A percentile compares a stretch with the other conserved stretches of the same genome.
These are phyloP conservation scores for Lactifluus subvellereus DNA, from an alignment of 768 basidiomycete genomes.

Conservation along the genomic window DNA sequence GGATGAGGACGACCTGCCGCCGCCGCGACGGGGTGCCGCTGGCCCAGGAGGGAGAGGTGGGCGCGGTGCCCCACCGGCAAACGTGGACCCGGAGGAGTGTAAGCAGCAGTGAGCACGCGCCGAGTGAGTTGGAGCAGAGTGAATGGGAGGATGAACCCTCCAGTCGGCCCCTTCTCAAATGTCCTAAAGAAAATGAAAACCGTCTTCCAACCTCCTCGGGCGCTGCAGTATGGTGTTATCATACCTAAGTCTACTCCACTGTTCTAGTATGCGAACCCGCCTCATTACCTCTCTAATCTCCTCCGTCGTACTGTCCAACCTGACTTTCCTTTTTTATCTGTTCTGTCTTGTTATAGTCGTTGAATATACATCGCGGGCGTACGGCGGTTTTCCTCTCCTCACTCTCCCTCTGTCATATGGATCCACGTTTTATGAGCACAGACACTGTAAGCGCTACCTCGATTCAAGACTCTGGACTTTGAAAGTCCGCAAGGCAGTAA, in stretches of 20 bases:
- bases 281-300: constrained; percentile 3
- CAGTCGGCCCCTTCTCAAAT: background rate
- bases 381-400: background rate
- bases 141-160: background rate
- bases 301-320: background rate
- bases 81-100: constrained; percentile 79
- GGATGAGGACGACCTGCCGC: constrained; percentile 61
- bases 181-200: background rate
- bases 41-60: constrained; percentile 41
- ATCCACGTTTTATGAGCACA: background rate
- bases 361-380: background rate
- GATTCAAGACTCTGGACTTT: too few relatives aligned
- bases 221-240: constrained; percentile 4
- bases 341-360: background rate
- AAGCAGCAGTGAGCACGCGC: constrained; percentile 67
- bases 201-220: background rate
- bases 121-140: background rate
- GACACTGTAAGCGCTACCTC: too few relatives aligned
- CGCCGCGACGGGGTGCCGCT: constrained; percentile 41
- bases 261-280: constrained; percentile 7
- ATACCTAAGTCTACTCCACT: constrained; percentile 12
- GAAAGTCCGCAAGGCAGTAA: too few relatives aligned
- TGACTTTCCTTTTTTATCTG: background rate
- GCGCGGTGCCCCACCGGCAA: constrained; percentile 36
- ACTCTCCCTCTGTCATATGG: background rate